Base-by-base conservation (phyloP, 768 basidiomycete species). In the Pulveroboletus sp. region DNA sequence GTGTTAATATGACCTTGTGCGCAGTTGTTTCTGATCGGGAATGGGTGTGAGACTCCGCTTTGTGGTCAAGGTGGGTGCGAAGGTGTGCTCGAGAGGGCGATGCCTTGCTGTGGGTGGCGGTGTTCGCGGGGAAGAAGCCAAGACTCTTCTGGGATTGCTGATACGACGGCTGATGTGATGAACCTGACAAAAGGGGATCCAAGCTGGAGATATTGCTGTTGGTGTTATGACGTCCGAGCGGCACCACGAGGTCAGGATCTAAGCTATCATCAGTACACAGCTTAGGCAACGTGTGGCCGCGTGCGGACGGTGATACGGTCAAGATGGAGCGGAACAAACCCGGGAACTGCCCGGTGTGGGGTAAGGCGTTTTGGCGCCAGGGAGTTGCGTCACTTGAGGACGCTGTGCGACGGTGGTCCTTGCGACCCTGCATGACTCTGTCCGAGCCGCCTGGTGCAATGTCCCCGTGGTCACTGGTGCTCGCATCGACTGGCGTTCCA, bases 371-470 rank as follows among this genome's bases (percentile, higher is more conserved):
- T 38, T 73, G 72, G 56, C 73, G 75, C 50, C 76, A 75, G 21
- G 77, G 77, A 1, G 77, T 76, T 24, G 74, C 73, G 60, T 80
- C 79, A 58, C 65, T 73, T 5, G 76, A 80, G 38, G 76, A 77
- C 54, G 59, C 65, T 40, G 61, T 57, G 56, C 67, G 63, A 53
- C 55, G 63, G 32, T 67, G 61, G 47, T 58, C 53, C 38, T 52
- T 45, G 43, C 53, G 51, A 47, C 50, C 39, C 26, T 46, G 54
- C 10, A 45, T 45, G 36, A 26, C 31, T 18, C 36, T 50, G 46
- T 54, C 51, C 18, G 47, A 48, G 31, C 47, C 42, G 8, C 41
- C 47, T 43, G 43, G 24, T 35, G 44, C 46, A 37, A 17, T 27
- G 24, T 51, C 56, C 39, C 54, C 35, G 17, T 46, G 39, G 47